These are phyloP conservation scores for Blepharisma undulans DNA, from an alignment of 169 alveolate genomes.

Conservation along the genomic window DNA sequence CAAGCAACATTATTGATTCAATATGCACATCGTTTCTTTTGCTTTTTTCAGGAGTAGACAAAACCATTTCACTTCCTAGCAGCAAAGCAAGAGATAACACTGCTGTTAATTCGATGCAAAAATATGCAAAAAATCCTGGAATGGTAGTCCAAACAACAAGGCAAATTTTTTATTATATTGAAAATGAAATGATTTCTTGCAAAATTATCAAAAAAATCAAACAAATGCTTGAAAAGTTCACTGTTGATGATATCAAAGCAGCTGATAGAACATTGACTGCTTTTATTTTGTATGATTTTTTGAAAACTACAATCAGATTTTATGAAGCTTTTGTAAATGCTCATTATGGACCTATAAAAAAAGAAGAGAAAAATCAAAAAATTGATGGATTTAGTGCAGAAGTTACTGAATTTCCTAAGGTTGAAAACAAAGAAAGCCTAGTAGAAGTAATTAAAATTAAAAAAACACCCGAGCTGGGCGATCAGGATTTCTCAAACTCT, in stretches of 20 bases:
- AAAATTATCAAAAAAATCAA: not conserved
- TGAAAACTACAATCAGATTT: not conserved
- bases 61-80: not conserved
- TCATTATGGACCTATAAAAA: not conserved
- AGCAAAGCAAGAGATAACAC: not conserved
- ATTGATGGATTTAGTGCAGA: not conserved
- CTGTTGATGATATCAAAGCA: not conserved
- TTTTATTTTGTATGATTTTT: not conserved
- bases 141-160: not conserved
- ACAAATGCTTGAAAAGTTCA: not conserved
- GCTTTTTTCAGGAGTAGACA: conserved; percentile 7
- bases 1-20: not conserved
- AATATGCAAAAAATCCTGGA: not conserved
- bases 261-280: not conserved
- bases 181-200: not conserved
- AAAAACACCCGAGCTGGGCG: not conserved
- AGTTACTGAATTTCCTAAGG: not conserved
- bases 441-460: not conserved
- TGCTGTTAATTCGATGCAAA: not conserved
- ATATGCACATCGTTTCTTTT: not conserved
- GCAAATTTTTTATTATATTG: not conserved
- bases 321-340: not conserved
- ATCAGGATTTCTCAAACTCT: not conserved
- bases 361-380: not conserved
- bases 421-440: not conserved